Evolutionary conservation across 441 rosid genomes (phyloP), one percentile per base, ranked within the genome.

Genomic region (Syzygium syzygioides): DNA sequence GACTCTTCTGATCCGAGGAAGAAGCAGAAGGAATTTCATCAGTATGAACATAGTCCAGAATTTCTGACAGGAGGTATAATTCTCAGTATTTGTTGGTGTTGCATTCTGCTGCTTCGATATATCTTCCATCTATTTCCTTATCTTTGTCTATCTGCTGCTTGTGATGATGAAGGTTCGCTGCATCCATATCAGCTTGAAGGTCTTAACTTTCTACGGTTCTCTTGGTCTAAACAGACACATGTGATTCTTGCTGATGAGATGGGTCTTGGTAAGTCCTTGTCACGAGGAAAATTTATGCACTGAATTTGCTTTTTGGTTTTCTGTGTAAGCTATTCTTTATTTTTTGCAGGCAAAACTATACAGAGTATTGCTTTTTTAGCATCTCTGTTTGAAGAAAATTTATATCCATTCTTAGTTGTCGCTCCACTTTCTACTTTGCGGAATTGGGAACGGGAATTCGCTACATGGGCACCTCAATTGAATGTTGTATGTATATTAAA

Each of bases 191-290:
- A 98, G 93, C 95, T 98, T 89, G 99, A 97, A 94, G 99, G 99
- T 79, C 93, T 98, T 90, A 98, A 98, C 89, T 98, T 98, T 93
- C 88, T 98, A 91, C 96, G 99, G 62, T 98, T 95, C 92, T 96
- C 99, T 32, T 97, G 99, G 98, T 96, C 99, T 89, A 97, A 97
- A 90, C 98, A 96, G 88, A 98, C 99, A 2, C 99, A 98, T 93
- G 99, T 96, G 56, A 97, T 98, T 90, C 99, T 98, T 90, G 99
- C 99, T 86, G 99, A 98, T 95, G 99, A 98, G 93, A 98, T 98
- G 99, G 99, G 99, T 85, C 95, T 98, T 88, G 99, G 99, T 97
- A 92, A 92, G 91, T 91, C 64, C 88, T 90, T 55, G 57, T 85
- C 64, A 30, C 2, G 34, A 89, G 59, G 60, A 89, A 14, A 89